Evolutionary conservation across 2,329 filamentous ascomycete species (phyloP).

Genomic region (Fusarium sp.): DNA sequence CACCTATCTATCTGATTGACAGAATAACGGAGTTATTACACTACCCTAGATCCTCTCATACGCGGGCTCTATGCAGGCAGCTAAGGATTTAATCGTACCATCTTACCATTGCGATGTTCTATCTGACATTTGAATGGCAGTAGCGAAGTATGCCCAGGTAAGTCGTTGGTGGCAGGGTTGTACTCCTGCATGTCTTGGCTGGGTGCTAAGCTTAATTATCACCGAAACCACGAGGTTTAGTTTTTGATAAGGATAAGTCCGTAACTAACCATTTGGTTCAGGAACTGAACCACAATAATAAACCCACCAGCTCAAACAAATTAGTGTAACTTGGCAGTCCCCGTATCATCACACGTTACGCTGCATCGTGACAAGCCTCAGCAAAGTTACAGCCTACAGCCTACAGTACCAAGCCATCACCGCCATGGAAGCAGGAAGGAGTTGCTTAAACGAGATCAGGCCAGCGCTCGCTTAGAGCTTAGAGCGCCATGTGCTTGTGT

Average conservation of each 20-base stretch:
- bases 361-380: constrained; percentile 33
- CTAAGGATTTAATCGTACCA: background rate
- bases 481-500: constrained; percentile 24
- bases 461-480: constrained; percentile 39
- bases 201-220: constrained; percentile 26
- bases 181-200: background rate
- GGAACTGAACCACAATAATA: background rate
- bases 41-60: constrained; percentile 5
- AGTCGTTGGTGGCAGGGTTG: too few relatives aligned
- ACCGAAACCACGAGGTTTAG: constrained; percentile 6
- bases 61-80: background rate
- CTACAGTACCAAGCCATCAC: constrained; percentile 16
- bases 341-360: constrained; percentile 29
- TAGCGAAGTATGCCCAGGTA: too few relatives aligned
- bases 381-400: background rate
- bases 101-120: background rate
- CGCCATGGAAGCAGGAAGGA: background rate
- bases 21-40: constrained; percentile 6
- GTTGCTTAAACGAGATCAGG: constrained; percentile 6
- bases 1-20: background rate
- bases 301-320: constrained; percentile 4
- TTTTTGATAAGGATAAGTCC: background rate
- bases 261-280: background rate
- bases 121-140: too few relatives aligned
- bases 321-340: constrained; percentile 23